A percentile compares a stretch with the other conserved stretches of the same genome.
Evolutionary conservation across 768 basidiomycete species (phyloP).

Genomic region (Lanmaoa pseudosensibilis): DNA sequence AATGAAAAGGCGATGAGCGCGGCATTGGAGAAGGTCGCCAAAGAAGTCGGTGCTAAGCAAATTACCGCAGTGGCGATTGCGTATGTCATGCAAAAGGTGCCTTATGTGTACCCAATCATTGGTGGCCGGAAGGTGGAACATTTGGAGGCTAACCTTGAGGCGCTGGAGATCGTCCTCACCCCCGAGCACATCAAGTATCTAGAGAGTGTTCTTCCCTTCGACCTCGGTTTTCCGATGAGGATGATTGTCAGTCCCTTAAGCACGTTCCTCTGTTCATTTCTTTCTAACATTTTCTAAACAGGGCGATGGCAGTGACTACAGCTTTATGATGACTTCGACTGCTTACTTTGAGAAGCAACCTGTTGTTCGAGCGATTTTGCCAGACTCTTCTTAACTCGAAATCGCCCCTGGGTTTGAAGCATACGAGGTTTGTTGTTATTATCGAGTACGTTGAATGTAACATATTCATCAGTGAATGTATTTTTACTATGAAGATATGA

Average conservation of each 20-base stretch:
- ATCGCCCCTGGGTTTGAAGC: neutral
- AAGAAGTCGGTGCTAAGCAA: slow-evolving; percentile 37
- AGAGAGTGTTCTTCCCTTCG: slow-evolving; percentile 39
- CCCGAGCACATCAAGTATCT: slow-evolving; percentile 40
- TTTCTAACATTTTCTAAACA: slow-evolving; percentile 3
- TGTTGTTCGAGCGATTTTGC: slow-evolving; percentile 1
- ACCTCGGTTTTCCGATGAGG: slow-evolving; percentile 39
- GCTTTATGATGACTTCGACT: slow-evolving; percentile 11
- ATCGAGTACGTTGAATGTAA: neutral
- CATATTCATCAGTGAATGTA: neutral
- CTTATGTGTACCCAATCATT: slow-evolving; percentile 44
- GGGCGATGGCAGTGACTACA: slow-evolving; percentile 30
- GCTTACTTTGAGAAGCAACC: slow-evolving; percentile 29
- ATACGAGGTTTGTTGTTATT: neutral
- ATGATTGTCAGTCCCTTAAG: slow-evolving; percentile 31
- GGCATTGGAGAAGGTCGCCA: slow-evolving; percentile 41
- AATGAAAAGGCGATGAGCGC: slow-evolving; percentile 35
- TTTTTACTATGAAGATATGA: neutral
- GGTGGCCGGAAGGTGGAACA: slow-evolving; percentile 48
- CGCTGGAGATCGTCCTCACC: slow-evolving; percentile 40
- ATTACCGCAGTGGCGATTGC: slow-evolving; percentile 42
- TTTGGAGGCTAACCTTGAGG: slow-evolving; percentile 42
- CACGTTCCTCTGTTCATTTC: neutral
- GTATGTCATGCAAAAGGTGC: slow-evolving; percentile 46
- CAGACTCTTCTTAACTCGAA: slow-evolving; percentile 6